Conservation (phyloP, 2,329 filamentous ascomycete genomes). For the Sporothrix pallida region DNA sequence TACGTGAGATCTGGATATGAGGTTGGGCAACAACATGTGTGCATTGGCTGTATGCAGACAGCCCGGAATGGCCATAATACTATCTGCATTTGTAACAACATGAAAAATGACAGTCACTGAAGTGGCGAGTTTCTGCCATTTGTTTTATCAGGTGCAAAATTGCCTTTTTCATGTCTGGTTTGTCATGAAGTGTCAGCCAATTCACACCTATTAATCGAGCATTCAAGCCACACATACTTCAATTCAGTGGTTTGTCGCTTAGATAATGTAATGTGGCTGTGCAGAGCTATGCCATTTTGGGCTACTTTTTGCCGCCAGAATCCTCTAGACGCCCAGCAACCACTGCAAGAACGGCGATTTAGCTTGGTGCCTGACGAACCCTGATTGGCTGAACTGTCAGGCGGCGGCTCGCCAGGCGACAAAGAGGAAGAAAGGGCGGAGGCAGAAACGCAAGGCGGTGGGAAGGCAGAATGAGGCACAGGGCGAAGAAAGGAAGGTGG, state of each 20-base stretch:
- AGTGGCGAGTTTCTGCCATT: conserved; percentile 1
- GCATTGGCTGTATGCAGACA: not conserved
- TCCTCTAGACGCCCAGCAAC: conserved; percentile 23
- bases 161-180: conserved; percentile 4
- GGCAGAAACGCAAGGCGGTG: not conserved
- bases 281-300: not conserved
- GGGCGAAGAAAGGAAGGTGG: conserved; percentile 19
- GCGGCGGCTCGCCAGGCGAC: conserved; percentile 14
- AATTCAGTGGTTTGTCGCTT: not conserved
- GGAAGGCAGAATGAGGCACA: conserved; percentile 11
- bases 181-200: conserved; percentile 25
- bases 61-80: not conserved
- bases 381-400: conserved; percentile 16
- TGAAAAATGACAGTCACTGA: not conserved
- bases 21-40: not conserved
- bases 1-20: not conserved
- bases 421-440: conserved; percentile 8
- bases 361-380: conserved; percentile 24
- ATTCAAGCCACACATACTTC: not conserved
- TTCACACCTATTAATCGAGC: not conserved
- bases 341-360: not conserved
- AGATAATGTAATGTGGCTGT: conserved; percentile 29
- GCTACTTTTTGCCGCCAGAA: conserved; percentile 28
- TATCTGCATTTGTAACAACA: conserved; percentile 4
- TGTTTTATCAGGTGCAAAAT: not conserved